These are phyloP conservation scores for Boeremia lycopersici DNA, from an alignment of 2,329 filamentous ascomycete genomes.

Conservation along the genomic window DNA sequence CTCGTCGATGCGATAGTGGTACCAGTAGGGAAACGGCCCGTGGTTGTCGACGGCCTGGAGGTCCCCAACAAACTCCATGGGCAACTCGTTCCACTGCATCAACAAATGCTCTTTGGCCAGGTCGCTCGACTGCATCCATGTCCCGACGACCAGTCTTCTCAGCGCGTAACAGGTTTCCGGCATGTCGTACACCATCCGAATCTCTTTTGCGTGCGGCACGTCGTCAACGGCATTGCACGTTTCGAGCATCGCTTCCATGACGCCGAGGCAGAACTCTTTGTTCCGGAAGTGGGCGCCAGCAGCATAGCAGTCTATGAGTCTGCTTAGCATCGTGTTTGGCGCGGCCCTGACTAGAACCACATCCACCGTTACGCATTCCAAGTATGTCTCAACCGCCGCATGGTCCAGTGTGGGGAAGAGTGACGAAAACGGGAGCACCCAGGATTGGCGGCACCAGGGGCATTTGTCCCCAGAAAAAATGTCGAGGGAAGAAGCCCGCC, in stretches of 20 bases:
- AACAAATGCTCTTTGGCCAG: too few relatives aligned
- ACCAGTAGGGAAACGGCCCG: too few relatives aligned
- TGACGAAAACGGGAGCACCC: neutral
- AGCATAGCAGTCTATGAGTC: neutral
- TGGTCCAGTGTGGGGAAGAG: neutral
- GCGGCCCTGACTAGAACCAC: neutral
- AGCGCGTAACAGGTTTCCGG: too few relatives aligned
- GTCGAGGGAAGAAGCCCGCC: neutral
- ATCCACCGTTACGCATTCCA: neutral
- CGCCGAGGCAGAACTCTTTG: neutral
- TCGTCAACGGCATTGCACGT: neutral
- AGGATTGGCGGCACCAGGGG: neutral
- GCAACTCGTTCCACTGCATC: too few relatives aligned
- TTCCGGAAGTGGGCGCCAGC: neutral
- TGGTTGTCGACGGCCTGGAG: too few relatives aligned
- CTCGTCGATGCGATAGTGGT: too few relatives aligned
- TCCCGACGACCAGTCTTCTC: too few relatives aligned
- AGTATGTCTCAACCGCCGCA: neutral
- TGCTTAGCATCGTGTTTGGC: neutral
- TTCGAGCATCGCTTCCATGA: neutral
- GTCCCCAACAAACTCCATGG: too few relatives aligned
- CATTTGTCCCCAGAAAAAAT: neutral
- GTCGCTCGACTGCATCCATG: too few relatives aligned
- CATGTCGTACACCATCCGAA: neutral
- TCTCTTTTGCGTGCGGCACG: neutral